Evolutionary conservation across 108 stramenopile species (phyloP).

Genomic region (Aurantiochytrium sp.): DNA sequence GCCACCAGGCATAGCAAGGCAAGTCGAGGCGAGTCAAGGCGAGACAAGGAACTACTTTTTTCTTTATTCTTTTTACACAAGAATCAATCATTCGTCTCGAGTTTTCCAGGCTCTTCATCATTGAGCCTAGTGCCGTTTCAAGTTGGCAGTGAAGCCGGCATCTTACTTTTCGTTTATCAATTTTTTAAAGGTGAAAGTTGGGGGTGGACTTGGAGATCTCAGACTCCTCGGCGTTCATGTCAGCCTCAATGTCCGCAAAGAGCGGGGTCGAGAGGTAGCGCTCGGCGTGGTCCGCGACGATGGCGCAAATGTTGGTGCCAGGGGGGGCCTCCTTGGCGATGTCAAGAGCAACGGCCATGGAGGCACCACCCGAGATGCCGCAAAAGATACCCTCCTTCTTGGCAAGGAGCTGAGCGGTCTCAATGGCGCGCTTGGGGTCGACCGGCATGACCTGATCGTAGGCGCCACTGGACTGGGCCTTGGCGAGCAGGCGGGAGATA

Average conservation of each 20-base stretch:
- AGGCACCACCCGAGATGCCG: slow-evolving; percentile 65
- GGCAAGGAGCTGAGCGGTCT: slow-evolving; percentile 55
- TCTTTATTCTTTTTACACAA: too few relatives aligned
- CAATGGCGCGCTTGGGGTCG: slow-evolving; percentile 49
- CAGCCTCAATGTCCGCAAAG: slow-evolving; percentile 72
- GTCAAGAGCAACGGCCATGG: slow-evolving; percentile 61
- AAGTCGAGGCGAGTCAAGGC: too few relatives aligned
- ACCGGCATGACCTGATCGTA: slow-evolving; percentile 49
- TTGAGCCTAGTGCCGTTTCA: too few relatives aligned
- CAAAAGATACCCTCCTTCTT: slow-evolving; percentile 65
- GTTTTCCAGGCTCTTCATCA: too few relatives aligned
- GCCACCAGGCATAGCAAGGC: too few relatives aligned
- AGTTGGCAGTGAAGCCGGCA: too few relatives aligned
- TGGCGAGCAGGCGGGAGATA: slow-evolving; percentile 58
- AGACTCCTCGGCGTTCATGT: slow-evolving; percentile 68
- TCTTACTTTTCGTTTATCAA: too few relatives aligned
- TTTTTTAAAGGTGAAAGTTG: not conserved
- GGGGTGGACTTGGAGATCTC: slow-evolving; percentile 22
- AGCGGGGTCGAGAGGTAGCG: slow-evolving; percentile 69
- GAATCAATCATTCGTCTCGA: too few relatives aligned
- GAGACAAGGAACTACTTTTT: too few relatives aligned
- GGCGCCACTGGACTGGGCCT: slow-evolving; percentile 32
- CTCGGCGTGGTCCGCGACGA: slow-evolving; percentile 73
- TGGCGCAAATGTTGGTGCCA: slow-evolving; percentile 57
- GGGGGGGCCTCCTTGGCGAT: slow-evolving; percentile 56